phyloP scores from a whole-genome alignment of 2,329 filamentous ascomycete genomes.

The Fusarium anguioides region DNA sequence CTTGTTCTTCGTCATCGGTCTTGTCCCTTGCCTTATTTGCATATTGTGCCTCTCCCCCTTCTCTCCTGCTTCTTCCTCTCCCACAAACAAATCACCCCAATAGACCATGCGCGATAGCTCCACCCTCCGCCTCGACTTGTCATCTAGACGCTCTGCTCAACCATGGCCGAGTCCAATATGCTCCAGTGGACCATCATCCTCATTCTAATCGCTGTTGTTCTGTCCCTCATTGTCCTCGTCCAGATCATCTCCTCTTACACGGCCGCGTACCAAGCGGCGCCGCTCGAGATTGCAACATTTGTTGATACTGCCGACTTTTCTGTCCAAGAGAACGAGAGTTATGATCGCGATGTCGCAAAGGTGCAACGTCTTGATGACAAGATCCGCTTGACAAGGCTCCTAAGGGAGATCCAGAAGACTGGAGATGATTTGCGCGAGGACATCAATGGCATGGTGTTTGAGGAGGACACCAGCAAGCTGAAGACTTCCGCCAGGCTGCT shows the following conservation, averaged over 20 bases:
- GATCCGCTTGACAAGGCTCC: constrained; percentile 65
- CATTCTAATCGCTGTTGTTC: constrained; percentile 66
- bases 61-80: constrained; percentile 28
- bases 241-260: constrained; percentile 65
- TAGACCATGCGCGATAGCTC: constrained; percentile 47
- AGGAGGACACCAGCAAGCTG: constrained; percentile 57
- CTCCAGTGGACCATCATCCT: constrained; percentile 69
- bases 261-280: constrained; percentile 67
- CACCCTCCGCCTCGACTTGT: constrained; percentile 42
- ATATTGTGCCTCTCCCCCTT: constrained; percentile 38
- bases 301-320: constrained; percentile 71
- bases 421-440: constrained; percentile 72
- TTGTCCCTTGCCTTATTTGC: constrained; percentile 16
- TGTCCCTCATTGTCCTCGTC: constrained; percentile 65
- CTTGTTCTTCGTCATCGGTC: constrained; percentile 40
- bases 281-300: constrained; percentile 67
- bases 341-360: constrained; percentile 68
- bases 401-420: constrained; percentile 70
- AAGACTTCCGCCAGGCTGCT: constrained; percentile 63
- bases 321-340: constrained; percentile 71
- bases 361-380: constrained; percentile 71
- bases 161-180: constrained; percentile 63
- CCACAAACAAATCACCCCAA: constrained; percentile 23
- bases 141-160: constrained; percentile 47
- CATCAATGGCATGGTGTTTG: constrained; percentile 63